A percentile compares a stretch with the other conserved stretches of the same genome.
Evolutionary conservation across 2,329 filamentous ascomycete species (phyloP).

Genomic region (Epichloe typhina): DNA sequence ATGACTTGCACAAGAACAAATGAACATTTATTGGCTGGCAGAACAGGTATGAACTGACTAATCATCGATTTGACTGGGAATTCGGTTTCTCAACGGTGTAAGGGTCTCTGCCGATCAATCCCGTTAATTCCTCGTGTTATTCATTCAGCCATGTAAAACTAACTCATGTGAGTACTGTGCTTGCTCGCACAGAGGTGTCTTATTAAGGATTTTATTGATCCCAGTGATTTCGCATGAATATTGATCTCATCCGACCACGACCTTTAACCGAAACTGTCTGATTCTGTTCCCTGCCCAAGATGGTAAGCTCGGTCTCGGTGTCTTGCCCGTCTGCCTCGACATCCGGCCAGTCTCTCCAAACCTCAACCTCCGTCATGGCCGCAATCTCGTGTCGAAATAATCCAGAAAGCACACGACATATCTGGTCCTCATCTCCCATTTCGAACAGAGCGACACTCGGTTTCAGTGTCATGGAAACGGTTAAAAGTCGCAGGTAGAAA

Average conservation of each 20-base stretch:
- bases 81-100: neutral
- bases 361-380: slow-evolving; percentile 34
- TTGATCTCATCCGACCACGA: slow-evolving; percentile 33
- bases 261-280: slow-evolving; percentile 28
- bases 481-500: slow-evolving; percentile 56
- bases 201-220: neutral
- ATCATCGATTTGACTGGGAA: neutral
- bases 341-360: slow-evolving; percentile 61
- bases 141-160: neutral
- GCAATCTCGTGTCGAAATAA: slow-evolving; percentile 20
- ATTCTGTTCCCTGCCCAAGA: slow-evolving; percentile 5
- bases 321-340: slow-evolving; percentile 16
- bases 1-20: neutral
- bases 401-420: slow-evolving; percentile 44
- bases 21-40: neutral
- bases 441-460: slow-evolving; percentile 54
- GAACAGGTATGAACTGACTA: neutral
- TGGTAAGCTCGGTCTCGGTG: slow-evolving; percentile 9
- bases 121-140: neutral
- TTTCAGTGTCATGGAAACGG: slow-evolving; percentile 33
- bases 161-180: no score
- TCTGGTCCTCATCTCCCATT: slow-evolving; percentile 58
- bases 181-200: neutral
- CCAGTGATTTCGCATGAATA: slow-evolving; percentile 15
- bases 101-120: neutral